Conservation (phyloP, 495 filamentous ascomycete genomes). For the Penicillium subrubescens region DNA sequence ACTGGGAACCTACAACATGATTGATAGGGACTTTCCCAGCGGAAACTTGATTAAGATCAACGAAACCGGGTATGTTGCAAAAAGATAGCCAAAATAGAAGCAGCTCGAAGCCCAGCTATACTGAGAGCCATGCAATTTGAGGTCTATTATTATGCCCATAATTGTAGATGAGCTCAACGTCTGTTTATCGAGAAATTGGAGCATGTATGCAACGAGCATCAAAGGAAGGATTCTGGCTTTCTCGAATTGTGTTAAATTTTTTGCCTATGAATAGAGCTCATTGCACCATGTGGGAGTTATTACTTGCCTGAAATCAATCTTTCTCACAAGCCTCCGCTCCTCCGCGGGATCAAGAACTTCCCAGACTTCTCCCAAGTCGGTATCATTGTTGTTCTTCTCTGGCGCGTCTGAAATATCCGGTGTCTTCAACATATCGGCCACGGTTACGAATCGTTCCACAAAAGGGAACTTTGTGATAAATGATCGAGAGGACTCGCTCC, state of each 20-base stretch:
- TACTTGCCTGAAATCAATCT: slow-evolving; percentile 1
- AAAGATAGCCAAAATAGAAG: too few species aligned
- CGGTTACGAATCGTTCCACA: neutral
- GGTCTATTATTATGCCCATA: too few species aligned
- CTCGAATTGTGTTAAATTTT: neutral
- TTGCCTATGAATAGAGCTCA: neutral
- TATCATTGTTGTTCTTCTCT: neutral
- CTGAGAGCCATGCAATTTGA: too few species aligned
- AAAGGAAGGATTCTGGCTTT: too few species aligned
- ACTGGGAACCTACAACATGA: slow-evolving; percentile 1
- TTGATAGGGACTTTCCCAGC: neutral
- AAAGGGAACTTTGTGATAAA: slow-evolving; percentile 1
- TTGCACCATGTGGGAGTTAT: slow-evolving; percentile 3
- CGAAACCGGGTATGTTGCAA: too few species aligned
- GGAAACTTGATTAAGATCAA: too few species aligned
- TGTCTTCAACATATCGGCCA: slow-evolving; percentile 1
- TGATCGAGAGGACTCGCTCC: slow-evolving; percentile 1
- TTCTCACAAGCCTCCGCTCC: slow-evolving; percentile 4
- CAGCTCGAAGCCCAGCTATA: too few species aligned
- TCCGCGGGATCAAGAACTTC: slow-evolving; percentile 5
- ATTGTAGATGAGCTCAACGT: too few species aligned
- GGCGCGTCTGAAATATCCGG: neutral
- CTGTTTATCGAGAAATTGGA: too few species aligned
- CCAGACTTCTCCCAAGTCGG: slow-evolving; percentile 1
- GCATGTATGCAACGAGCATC: too few species aligned